Evolutionary conservation across 2,329 filamentous ascomycete species (phyloP).

Genomic region (Orbilia oligospora): DNA sequence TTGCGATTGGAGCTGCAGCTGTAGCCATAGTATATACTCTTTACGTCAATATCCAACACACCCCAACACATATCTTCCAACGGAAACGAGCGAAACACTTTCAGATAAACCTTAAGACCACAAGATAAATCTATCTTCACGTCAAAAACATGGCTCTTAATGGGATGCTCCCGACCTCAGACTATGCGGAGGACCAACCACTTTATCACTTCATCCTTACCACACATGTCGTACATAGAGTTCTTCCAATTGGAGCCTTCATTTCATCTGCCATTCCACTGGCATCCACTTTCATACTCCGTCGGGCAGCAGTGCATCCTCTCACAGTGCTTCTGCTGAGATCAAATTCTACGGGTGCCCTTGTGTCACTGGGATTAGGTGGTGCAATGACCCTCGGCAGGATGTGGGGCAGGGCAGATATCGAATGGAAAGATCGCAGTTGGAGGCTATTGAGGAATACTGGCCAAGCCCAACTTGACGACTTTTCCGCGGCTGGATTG

Average conservation of each 20-base stretch:
- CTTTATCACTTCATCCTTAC: conserved; percentile 72
- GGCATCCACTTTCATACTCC: conserved; percentile 64
- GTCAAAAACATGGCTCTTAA: conserved; percentile 39
- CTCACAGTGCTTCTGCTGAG: conserved; percentile 68
- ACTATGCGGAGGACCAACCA: conserved; percentile 77
- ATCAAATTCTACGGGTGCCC: conserved; percentile 69
- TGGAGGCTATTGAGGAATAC: conserved; percentile 75
- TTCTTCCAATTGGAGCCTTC: conserved; percentile 71
- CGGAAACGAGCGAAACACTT: neutral
- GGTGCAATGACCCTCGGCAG: conserved; percentile 68
- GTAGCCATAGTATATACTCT: neutral
- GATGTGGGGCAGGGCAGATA: conserved; percentile 73
- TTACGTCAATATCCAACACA: conserved; percentile 19
- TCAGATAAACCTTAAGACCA: neutral
- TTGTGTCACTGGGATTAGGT: conserved; percentile 69
- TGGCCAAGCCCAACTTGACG: conserved; percentile 73
- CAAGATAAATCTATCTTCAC: neutral
- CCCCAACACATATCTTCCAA: conserved; percentile 8
- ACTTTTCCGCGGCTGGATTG: conserved; percentile 71
- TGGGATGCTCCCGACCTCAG: conserved; percentile 63
- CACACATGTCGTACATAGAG: conserved; percentile 74
- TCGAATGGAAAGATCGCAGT: conserved; percentile 77
- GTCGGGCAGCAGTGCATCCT: conserved; percentile 64
- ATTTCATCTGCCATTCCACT: conserved; percentile 69
- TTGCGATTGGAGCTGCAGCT: neutral